phyloP scores from a whole-genome alignment of 1,139 yeast genomes.

The Yamadazyma epiphylla region DNA sequence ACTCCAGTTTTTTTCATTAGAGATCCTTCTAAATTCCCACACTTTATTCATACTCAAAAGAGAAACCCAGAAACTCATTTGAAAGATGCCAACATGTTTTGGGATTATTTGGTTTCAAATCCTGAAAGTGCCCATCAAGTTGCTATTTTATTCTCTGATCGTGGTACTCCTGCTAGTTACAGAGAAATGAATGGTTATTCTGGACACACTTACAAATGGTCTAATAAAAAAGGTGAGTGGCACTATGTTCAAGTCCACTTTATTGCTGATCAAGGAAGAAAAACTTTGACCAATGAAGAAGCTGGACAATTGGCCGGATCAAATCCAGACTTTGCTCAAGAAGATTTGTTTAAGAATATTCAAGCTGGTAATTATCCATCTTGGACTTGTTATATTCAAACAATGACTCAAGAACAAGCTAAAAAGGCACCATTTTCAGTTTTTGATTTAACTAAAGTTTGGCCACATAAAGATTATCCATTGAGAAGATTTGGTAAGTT shows the following conservation, averaged over 20 bases:
- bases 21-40: conserved; percentile 78
- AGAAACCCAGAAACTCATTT: conserved; percentile 70
- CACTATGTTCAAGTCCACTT: conserved; percentile 57
- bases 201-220: conserved; percentile 62
- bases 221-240: conserved; percentile 57
- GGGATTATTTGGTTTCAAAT: conserved; percentile 56
- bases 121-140: conserved; percentile 60
- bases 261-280: conserved; percentile 51
- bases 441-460: conserved; percentile 63
- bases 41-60: conserved; percentile 76
- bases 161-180: conserved; percentile 59
- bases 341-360: conserved; percentile 52
- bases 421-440: conserved; percentile 52
- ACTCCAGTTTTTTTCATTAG: conserved; percentile 79
- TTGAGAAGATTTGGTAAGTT: conserved; percentile 63
- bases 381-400: conserved; percentile 58
- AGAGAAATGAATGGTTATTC: conserved; percentile 62
- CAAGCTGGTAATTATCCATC: conserved; percentile 50
- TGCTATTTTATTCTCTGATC: conserved; percentile 50
- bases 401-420: conserved; percentile 59
- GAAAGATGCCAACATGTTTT: conserved; percentile 66
- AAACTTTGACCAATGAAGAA: conserved; percentile 48
- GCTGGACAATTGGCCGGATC: conserved; percentile 50
- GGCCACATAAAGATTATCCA: conserved; percentile 72
- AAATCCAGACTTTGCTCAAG: conserved; percentile 55